Conservation (phyloP, 305 asterid genomes). For the Fraxinus baroniana region DNA sequence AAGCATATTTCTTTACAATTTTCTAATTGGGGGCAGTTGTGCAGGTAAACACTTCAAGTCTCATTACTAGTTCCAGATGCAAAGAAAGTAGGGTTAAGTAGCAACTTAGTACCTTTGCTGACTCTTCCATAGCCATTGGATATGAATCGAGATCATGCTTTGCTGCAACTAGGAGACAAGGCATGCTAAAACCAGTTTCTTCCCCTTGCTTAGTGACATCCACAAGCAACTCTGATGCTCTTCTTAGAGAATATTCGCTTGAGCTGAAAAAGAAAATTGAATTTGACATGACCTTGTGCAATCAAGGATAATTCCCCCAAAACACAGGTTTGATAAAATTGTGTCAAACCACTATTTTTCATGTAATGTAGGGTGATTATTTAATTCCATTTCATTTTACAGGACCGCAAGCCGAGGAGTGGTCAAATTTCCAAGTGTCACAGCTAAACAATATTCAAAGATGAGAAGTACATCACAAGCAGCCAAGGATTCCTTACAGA, state of each 20-base stretch:
- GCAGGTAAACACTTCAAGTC: conserved; percentile 14
- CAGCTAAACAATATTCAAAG: background rate
- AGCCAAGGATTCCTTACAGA: too few species aligned
- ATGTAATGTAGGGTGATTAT: background rate
- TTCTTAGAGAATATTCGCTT: conserved; percentile 65
- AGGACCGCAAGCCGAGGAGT: background rate
- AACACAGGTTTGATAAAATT: background rate
- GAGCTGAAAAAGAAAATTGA: conserved; percentile 49
- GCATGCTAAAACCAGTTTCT: conserved; percentile 70
- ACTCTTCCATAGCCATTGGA: conserved; percentile 59
- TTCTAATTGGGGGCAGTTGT: background rate
- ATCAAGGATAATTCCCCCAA: background rate
- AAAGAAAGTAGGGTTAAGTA: conserved; percentile 11
- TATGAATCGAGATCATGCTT: conserved; percentile 71
- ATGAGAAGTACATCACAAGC: background rate
- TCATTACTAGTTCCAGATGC: conserved; percentile 16
- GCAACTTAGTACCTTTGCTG: conserved; percentile 57
- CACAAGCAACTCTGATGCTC: conserved; percentile 78
- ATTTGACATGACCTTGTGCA: background rate
- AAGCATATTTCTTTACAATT: conserved; percentile 7
- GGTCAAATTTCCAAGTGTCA: background rate
- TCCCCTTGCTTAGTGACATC: conserved; percentile 79
- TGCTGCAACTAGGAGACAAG: conserved; percentile 86
- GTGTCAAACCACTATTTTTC: background rate
- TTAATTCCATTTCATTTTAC: conserved; percentile 7